Base-by-base conservation (phyloP, 331 rosid species). In the Erythrophleum ivorense region DNA sequence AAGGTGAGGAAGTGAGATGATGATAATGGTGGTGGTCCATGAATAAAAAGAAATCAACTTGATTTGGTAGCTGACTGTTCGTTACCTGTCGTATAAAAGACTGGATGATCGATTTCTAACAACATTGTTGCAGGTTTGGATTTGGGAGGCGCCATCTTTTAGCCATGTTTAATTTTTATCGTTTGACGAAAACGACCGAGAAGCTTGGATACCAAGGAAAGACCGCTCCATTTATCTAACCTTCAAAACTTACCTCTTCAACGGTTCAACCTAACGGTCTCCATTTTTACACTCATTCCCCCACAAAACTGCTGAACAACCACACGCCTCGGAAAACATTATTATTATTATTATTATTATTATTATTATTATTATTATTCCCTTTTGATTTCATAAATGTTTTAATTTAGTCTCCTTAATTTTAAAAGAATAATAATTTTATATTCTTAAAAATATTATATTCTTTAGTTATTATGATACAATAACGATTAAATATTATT, bases 1-100 rank as follows among this genome's bases (percentile, higher is more conserved):
- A 65, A 15, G 71, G 12, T 11, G 41, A 62, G 29, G 29, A 24
- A 24, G 29, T 24, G 29, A 29, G 45, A 34, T 16, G 53, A 18
- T 9, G 49, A 18, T 16, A 18, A 9, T 38, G 71, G 50, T 5
- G 72, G 85, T 29, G 41, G 38, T 16, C 65, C 58, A 19, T 15
- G 78, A 67, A 57, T 59, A 40, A 78, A 29, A 68, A 55, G 71
- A 68, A 43, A 11, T 33, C 45, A 5, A 62, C 41, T 50, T 72
- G 87, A 80, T 79, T 83, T 82, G 88, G 87, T 87, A 71, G 88
- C 73, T 88, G 96, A 91, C 86, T 40, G 90, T 80, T 88, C 41
- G 93, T 83, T 89, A 82, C 34, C 40, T 53, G 74, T 36, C 9
- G 29, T 5, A 5, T 79, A 36, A 75, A 76, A 40, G 82, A 85